Percentiles rank a stretch among this genome's conserved stretches.
These are phyloP conservation scores for Carpinus viminea DNA, from an alignment of 306 rosid species.

Conservation along the genomic window DNA sequence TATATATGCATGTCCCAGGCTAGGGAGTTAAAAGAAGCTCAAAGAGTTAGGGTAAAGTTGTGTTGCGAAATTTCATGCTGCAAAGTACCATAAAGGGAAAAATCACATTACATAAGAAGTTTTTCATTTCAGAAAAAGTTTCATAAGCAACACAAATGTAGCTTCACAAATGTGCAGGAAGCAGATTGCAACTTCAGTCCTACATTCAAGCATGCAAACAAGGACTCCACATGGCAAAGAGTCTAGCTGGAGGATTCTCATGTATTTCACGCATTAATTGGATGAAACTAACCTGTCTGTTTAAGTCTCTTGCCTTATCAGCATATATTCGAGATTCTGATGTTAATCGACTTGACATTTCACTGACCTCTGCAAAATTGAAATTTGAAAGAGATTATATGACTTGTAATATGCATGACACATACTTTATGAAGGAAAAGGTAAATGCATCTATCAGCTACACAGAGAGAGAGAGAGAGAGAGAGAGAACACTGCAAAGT, in stretches of 20 bases:
- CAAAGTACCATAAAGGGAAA: not conserved
- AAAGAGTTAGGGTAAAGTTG: not conserved
- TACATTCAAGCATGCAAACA: conserved; percentile 8
- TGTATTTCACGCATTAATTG: conserved; percentile 17
- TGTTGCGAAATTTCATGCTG: not conserved
- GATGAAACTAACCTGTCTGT: conserved; percentile 77
- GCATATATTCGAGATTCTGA: conserved; percentile 95
- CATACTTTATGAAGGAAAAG: conserved; percentile 13
- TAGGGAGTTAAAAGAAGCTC: not conserved
- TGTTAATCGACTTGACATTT: conserved; percentile 92
- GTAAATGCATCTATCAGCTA: not conserved
- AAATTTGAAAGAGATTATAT: conserved; percentile 20
- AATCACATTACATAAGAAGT: not conserved
- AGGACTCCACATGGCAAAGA: not conserved
- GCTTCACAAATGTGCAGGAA: conserved; percentile 5
- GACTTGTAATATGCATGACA: conserved; percentile 12
- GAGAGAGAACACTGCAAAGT: not conserved
- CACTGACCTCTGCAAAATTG: conserved; percentile 90
- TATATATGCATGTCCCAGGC: not conserved
- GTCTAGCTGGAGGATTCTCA: not conserved
- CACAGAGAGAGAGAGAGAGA: not conserved
- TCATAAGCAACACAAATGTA: not conserved
- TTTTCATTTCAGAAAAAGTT: not conserved
- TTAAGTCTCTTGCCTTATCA: conserved; percentile 89
- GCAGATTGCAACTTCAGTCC: not conserved